These are phyloP conservation scores for Solanum corneliomulleri DNA, from an alignment of 257 asterid genomes.

Conservation along the genomic window DNA sequence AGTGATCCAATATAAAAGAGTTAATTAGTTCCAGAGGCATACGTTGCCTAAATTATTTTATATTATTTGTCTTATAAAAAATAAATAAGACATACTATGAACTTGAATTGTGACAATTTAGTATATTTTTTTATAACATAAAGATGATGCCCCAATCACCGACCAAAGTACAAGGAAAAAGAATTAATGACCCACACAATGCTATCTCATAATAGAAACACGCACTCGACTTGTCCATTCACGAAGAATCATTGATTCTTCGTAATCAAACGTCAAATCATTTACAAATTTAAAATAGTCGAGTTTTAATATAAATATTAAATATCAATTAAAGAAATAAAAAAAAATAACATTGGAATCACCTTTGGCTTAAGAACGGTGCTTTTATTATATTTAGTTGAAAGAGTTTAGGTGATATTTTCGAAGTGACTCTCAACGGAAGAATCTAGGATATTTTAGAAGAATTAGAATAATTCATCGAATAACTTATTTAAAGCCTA, in stretches of 20 bases:
- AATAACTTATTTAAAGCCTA: neutral
- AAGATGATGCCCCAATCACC: too few relatives aligned
- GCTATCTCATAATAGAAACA: neutral
- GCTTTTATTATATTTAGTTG: too few relatives aligned
- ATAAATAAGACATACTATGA: too few relatives aligned
- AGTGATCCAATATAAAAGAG: too few relatives aligned
- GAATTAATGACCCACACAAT: neutral
- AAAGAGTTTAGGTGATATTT: neutral
- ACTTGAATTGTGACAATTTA: neutral
- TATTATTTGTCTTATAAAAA: too few relatives aligned
- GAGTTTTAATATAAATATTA: too few relatives aligned
- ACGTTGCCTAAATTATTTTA: too few relatives aligned
- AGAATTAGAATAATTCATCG: neutral
- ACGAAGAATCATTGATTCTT: neutral
- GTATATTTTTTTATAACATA: neutral
- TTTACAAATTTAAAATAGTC: too few relatives aligned
- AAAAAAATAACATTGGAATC: neutral
- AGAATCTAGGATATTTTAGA: too few relatives aligned
- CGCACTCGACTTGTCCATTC: neutral
- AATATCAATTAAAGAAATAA: accelerated
- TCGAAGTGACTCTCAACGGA: accelerated
- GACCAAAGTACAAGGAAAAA: too few relatives aligned
- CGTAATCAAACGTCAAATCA: neutral
- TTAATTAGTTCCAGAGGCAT: too few relatives aligned
- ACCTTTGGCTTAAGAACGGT: neutral